Conservation (phyloP, 2,329 filamentous ascomycete species). For the Acrodontium crateriforme region DNA sequence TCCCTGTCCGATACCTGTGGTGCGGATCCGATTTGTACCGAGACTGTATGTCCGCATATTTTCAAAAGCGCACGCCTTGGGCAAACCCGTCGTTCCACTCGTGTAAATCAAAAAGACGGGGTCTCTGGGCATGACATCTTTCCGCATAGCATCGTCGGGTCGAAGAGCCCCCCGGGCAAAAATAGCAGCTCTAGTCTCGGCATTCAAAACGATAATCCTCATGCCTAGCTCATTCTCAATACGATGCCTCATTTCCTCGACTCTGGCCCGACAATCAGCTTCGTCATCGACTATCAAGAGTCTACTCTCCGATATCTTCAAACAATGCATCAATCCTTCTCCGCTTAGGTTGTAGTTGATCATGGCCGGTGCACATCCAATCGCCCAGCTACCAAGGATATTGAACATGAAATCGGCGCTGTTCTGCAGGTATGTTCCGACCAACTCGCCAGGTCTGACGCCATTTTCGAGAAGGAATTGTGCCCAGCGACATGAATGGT, state of each 20-base stretch:
- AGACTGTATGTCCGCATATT: constrained; percentile 32
- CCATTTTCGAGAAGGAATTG: constrained; percentile 40
- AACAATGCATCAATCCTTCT: constrained; percentile 21
- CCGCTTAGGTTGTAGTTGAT: constrained; percentile 25
- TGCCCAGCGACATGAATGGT: constrained; percentile 44
- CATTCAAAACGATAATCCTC: constrained; percentile 40
- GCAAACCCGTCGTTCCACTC: constrained; percentile 60
- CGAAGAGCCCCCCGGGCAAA: constrained; percentile 34
- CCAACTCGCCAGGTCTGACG: constrained; percentile 20
- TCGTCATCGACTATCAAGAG: constrained; percentile 34
- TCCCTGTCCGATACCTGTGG: constrained; percentile 25
- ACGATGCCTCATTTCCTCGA: constrained; percentile 36
- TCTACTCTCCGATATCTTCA: constrained; percentile 26
- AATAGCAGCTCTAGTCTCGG: constrained; percentile 34
- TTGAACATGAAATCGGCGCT: constrained; percentile 23
- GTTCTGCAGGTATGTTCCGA: constrained; percentile 23
- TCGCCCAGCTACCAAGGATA: constrained; percentile 17
- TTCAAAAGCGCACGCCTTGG: constrained; percentile 55
- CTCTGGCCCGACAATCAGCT: constrained; percentile 38
- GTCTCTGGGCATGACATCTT: constrained; percentile 36
- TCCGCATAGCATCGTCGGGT: constrained; percentile 43
- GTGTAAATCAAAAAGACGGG: constrained; percentile 59
- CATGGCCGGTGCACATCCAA: constrained; percentile 21
- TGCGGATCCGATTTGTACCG: constrained; percentile 23
- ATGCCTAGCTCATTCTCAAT: constrained; percentile 46